Evolutionary conservation across 2,329 filamentous ascomycete species (phyloP).

Genomic region (Calonectria fujianensis): DNA sequence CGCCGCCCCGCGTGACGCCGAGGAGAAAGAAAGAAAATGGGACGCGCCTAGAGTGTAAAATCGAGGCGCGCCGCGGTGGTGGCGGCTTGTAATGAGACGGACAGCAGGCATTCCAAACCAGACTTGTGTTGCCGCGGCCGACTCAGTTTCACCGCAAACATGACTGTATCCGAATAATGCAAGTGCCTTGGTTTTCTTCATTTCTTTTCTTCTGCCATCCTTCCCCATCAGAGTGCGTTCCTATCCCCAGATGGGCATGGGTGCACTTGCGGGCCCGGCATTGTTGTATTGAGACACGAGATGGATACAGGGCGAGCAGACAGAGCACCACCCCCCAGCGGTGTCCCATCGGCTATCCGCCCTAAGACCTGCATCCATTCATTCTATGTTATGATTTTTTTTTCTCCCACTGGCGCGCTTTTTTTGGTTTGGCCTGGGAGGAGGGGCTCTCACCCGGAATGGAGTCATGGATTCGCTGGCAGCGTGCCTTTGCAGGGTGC

Average conservation of each 20-base stretch:
- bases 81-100: slow-evolving; percentile 17
- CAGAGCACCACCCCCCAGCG: not conserved
- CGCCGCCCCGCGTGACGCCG: not conserved
- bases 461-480: slow-evolving; percentile 28
- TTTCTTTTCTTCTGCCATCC: not conserved
- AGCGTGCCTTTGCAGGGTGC: slow-evolving; percentile 36
- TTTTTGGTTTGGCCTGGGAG: slow-evolving; percentile 20
- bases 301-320: not conserved
- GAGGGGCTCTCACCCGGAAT: not conserved
- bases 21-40: not conserved
- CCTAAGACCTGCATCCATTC: slow-evolving; percentile 28
- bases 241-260: slow-evolving; percentile 15
- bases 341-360: slow-evolving; percentile 27
- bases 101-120: slow-evolving; percentile 26
- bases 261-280: not conserved
- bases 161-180: slow-evolving; percentile 1
- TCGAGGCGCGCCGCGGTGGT: slow-evolving; percentile 1
- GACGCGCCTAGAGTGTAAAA: slow-evolving; percentile 8
- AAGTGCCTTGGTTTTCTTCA: slow-evolving; percentile 11
- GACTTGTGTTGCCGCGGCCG: slow-evolving; percentile 23
- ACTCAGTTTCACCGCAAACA: not conserved
- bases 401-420: slow-evolving; percentile 11
- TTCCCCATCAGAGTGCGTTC: not conserved
- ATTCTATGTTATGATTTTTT: not conserved
- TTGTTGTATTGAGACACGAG: slow-evolving; percentile 6